Base-by-base conservation (phyloP, 139 green algal species). In the Chlorella vulgaris region DNA sequence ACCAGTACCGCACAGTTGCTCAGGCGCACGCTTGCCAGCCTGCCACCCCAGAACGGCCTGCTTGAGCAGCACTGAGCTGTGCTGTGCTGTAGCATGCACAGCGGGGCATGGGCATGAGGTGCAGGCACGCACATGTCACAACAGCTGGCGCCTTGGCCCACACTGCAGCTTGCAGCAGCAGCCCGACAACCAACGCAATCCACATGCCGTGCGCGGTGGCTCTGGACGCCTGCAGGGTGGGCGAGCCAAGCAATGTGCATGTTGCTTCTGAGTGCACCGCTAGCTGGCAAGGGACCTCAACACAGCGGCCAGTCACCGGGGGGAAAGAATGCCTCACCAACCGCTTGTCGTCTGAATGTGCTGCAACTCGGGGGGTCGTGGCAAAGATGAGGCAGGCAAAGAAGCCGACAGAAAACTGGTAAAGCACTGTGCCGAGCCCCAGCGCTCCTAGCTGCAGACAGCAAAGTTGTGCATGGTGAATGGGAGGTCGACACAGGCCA, bases 331-430 rank as follows among this genome's bases (percentile, higher is more conserved):
- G 22, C 60, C 73, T 68, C 36, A 79, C 73, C 73, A 79, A 13
- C 22, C 38, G 51, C 35, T 51, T 51, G 53, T 67, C 68, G 35
- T 79, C 73, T 22, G 73, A 24, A 3, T 68, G 73, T 4, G 67
- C 63, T 7, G 84, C 84, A 0, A 88, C 80, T 0, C 62, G 50
- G 7, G 84, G 84, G 31, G 84, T 88, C 0, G 84, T 88, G 53
- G 73, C 84, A 47, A 88, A 84, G 51, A 88, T 68, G 7, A 88
- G 70, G 31, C 31, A 28, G 7, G 47, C 61, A 8, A 85, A 82
- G 61, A 81, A 85, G 28, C 83, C 83, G 4, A 87, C 78, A 0
- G 78, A 47, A 63, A 88, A 86, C 36, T 88, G 80, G 69, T 86
- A 88, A 8, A 86, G 47, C 15, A 88, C 78, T 0, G 83, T 87